A percentile compares a stretch with the other conserved stretches of the same genome.
phyloP scores from a whole-genome alignment of 1,284 basidiomycete species.

The Cutaneotrichosporon sp. region DNA sequence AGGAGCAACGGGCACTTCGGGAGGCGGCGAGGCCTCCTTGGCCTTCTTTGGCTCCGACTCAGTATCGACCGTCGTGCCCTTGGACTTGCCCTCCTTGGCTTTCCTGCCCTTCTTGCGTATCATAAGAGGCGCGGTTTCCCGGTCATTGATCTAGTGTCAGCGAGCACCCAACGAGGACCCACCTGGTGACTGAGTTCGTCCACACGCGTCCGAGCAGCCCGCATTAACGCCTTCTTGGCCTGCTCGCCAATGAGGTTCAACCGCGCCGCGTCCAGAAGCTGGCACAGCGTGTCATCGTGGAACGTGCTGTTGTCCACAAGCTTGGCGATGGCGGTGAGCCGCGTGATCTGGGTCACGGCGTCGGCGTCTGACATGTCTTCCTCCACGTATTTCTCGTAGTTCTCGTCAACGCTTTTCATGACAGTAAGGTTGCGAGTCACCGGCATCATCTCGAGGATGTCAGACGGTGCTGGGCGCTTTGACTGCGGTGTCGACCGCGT shows the following conservation, averaged over 20 bases:
- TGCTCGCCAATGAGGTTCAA: constrained; percentile 42
- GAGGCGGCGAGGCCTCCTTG: no score
- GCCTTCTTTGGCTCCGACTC: no score
- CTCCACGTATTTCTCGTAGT: neutral
- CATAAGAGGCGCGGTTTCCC: constrained; percentile 8
- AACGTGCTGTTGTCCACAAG: constrained; percentile 38
- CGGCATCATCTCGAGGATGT: neutral
- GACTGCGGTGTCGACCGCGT: no score
- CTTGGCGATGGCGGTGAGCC: constrained; percentile 5
- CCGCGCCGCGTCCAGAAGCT: constrained; percentile 43
- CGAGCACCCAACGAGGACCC: neutral
- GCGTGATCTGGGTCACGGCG: neutral
- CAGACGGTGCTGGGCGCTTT: constrained; percentile 1
- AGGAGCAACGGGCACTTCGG: no score
- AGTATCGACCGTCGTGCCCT: no score
- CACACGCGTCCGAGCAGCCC: constrained; percentile 43
- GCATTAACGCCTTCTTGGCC: constrained; percentile 43
- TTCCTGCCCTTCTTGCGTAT: constrained; percentile 11
- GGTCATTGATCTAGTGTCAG: neutral
- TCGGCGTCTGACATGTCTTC: neutral
- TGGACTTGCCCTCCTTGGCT: neutral
- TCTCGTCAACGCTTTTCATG: neutral
- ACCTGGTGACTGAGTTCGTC: constrained; percentile 38
- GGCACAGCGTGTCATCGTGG: constrained; percentile 48
- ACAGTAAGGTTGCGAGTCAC: neutral